Conservation (phyloP, 2,329 filamentous ascomycete genomes). For the Colletotrichum euphorbiae region DNA sequence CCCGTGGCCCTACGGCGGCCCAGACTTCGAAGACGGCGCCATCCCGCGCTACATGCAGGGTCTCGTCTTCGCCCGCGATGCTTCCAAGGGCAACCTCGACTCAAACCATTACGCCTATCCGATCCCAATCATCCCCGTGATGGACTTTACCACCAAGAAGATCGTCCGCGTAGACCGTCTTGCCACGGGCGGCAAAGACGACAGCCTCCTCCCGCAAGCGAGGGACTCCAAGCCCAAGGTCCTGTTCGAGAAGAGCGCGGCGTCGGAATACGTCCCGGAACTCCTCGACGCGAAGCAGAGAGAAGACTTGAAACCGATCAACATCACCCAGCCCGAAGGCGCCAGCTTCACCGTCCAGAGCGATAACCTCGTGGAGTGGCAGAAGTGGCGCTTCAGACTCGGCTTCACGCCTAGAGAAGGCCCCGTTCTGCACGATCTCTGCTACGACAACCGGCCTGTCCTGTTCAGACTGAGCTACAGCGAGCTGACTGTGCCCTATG, state of each 20-base stretch:
- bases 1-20: conserved; percentile 75
- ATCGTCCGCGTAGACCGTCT: conserved; percentile 69
- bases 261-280: conserved; percentile 62
- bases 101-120: conserved; percentile 73
- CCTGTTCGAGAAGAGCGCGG: conserved; percentile 56
- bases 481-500: conserved; percentile 79
- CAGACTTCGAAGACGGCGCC: conserved; percentile 51
- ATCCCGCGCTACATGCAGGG: conserved; percentile 61
- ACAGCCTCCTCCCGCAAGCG: conserved; percentile 55
- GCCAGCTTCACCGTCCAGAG: conserved; percentile 70
- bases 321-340: conserved; percentile 77
- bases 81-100: conserved; percentile 59
- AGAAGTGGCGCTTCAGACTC: conserved; percentile 77
- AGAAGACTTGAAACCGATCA: conserved; percentile 73
- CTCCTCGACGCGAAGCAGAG: conserved; percentile 61
- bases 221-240: conserved; percentile 54
- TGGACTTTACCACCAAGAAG: conserved; percentile 66
- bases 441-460: conserved; percentile 73
- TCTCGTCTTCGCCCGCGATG: conserved; percentile 60
- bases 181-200: conserved; percentile 59
- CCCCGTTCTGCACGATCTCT: conserved; percentile 75
- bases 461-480: conserved; percentile 75
- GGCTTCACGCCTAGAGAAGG: conserved; percentile 78
- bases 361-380: conserved; percentile 66
- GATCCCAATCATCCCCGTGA: conserved; percentile 68